phyloP scores from a whole-genome alignment of 2,329 filamentous ascomycete species.

The Fusarium mexicanum region DNA sequence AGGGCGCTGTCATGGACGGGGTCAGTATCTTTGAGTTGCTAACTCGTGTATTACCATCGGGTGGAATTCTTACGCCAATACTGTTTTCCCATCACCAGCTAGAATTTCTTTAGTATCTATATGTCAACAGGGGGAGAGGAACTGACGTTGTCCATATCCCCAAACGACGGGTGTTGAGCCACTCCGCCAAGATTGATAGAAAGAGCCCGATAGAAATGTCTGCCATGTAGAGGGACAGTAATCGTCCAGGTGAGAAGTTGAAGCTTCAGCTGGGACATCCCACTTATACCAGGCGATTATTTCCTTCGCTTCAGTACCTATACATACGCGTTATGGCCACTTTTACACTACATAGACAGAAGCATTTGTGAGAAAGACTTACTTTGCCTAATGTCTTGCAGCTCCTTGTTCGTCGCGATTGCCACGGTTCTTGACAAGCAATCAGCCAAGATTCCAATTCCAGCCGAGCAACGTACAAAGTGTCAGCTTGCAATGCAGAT shows the following conservation, averaged over 20 bases:
- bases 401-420: neutral
- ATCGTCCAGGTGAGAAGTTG: neutral
- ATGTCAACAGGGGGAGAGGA: too few species aligned
- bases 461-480: neutral
- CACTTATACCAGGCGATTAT: neutral
- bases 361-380: neutral
- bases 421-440: neutral
- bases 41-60: neutral
- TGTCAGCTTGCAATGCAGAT: neutral
- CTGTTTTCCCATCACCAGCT: neutral
- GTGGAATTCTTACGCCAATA: neutral
- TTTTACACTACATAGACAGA: neutral
- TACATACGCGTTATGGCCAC: neutral
- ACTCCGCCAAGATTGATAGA: neutral
- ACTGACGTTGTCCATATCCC: neutral
- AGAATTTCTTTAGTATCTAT: neutral
- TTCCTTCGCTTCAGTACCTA: neutral
- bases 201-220: neutral
- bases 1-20: neutral
- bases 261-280: neutral
- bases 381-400: neutral
- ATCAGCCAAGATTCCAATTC: neutral
- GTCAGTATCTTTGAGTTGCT: neutral
- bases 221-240: neutral
- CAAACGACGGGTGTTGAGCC: neutral